Percentiles rank a stretch among this genome's conserved stretches.
These are phyloP conservation scores for Ceratocystis albifundus DNA, from an alignment of 2,329 filamentous ascomycete species.

Conservation along the genomic window DNA sequence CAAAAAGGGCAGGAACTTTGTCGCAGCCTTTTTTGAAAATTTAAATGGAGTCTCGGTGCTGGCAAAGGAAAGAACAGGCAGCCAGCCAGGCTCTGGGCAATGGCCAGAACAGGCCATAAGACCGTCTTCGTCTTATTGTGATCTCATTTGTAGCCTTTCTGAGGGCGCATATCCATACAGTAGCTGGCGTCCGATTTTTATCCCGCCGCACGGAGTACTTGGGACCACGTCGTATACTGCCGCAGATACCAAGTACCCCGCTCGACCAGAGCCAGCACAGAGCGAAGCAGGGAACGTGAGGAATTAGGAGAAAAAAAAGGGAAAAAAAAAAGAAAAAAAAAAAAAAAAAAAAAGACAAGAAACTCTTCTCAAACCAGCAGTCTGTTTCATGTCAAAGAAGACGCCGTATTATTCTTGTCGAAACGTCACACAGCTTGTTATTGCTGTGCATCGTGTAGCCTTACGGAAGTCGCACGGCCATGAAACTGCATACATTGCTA, in stretches of 20 bases:
- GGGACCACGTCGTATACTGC: background rate
- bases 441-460: slow-evolving; percentile 3
- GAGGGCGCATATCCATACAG: background rate
- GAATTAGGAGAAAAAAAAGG: background rate
- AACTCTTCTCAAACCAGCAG: background rate
- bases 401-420: slow-evolving; percentile 8
- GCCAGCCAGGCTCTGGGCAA: background rate
- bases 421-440: slow-evolving; percentile 7
- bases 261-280: background rate
- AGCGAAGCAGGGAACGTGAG: background rate
- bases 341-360: slow-evolving; percentile 7
- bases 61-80: background rate
- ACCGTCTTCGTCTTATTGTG: background rate
- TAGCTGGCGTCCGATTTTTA: slow-evolving; percentile 3
- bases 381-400: slow-evolving; percentile 8
- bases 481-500: background rate
- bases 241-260: slow-evolving; percentile 13
- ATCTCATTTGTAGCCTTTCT: background rate
- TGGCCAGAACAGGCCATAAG: background rate
- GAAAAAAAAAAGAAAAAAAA: slow-evolving; percentile 6
- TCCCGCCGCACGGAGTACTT: slow-evolving; percentile 15
- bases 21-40: background rate
- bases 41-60: background rate
- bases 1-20: slow-evolving; percentile 9
- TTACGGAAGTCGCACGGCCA: slow-evolving; percentile 6